Conservation (phyloP, 208 protist genomes). For the Trypanosoma cruzi region DNA sequence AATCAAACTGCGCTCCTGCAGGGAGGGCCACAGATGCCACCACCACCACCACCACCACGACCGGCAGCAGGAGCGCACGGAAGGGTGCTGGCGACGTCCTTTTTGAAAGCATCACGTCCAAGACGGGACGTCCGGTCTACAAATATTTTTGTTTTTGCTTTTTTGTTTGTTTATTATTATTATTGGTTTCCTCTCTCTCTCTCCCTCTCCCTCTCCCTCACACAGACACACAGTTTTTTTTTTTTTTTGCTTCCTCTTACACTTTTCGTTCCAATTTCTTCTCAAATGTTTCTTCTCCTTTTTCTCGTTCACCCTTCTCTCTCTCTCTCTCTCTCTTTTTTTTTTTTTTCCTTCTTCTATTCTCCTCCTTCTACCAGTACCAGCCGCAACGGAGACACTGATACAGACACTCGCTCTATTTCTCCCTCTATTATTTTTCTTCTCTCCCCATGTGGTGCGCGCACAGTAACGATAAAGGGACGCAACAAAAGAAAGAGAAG, state of each 20-base stretch:
- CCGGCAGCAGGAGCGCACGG: too few species aligned
- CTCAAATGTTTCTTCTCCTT: neutral
- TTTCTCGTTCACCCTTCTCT: neutral
- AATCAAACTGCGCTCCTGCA: too few species aligned
- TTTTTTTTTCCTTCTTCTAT: too few species aligned
- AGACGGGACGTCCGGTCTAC: neutral
- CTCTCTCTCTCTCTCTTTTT: neutral
- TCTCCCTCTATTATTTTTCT: neutral
- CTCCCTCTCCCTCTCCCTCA: too few species aligned
- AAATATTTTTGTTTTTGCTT: neutral
- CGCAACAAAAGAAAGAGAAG: neutral
- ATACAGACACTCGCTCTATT: neutral
- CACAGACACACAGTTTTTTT: too few species aligned
- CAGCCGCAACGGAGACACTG: too few species aligned
- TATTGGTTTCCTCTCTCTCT: too few species aligned
- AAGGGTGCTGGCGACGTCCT: neutral
- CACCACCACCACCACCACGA: too few species aligned
- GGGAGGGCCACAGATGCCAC: too few species aligned
- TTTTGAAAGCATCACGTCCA: neutral
- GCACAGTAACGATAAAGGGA: neutral
- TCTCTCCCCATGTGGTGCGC: neutral
- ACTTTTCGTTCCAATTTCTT: neutral
- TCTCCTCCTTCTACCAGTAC: too few species aligned
- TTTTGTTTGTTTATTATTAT: neutral
- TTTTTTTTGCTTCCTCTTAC: conserved; percentile 12